Percentiles rank a stretch among this genome's conserved stretches.
Evolutionary conservation across 164 flowering plant species (phyloP).

Genomic region (Stephania cephalantha): DNA sequence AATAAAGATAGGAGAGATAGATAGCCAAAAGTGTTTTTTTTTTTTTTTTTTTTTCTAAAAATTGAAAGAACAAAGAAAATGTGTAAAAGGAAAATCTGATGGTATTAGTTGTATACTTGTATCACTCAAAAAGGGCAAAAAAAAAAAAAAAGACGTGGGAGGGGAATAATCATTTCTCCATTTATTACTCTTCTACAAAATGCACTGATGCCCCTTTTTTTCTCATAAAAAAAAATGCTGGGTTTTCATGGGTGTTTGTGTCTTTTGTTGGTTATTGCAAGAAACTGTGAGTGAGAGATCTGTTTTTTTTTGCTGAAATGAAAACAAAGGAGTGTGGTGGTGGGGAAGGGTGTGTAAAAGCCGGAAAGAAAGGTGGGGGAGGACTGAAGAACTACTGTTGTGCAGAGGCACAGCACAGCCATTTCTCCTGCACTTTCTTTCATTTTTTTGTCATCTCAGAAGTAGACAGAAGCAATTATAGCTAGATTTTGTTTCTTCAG

Average conservation of each 20-base stretch:
- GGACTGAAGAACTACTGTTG: conserved; percentile 21
- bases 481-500: conserved; percentile 58
- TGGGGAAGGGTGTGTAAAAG: not conserved
- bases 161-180: conserved; percentile 5
- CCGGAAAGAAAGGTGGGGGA: conserved; percentile 12
- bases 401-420: conserved; percentile 23
- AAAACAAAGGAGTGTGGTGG: conserved; percentile 9
- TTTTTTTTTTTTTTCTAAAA: not conserved
- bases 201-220: not conserved
- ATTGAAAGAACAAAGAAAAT: not conserved
- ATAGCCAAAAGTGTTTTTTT: conserved; percentile 6
- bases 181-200: not conserved
- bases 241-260: not conserved
- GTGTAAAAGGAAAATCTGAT: not conserved
- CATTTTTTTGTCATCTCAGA: conserved; percentile 58
- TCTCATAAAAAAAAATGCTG: not conserved
- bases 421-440: conserved; percentile 24
- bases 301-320: conserved; percentile 8
- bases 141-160: not conserved
- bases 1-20: conserved; percentile 11
- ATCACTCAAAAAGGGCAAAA: conserved; percentile 1
- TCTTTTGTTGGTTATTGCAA: conserved; percentile 8
- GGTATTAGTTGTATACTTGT: conserved; percentile 9
- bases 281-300: not conserved
- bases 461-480: conserved; percentile 51